phyloP scores from a whole-genome alignment of 1,139 yeast species.

The Candida neerlandica region DNA sequence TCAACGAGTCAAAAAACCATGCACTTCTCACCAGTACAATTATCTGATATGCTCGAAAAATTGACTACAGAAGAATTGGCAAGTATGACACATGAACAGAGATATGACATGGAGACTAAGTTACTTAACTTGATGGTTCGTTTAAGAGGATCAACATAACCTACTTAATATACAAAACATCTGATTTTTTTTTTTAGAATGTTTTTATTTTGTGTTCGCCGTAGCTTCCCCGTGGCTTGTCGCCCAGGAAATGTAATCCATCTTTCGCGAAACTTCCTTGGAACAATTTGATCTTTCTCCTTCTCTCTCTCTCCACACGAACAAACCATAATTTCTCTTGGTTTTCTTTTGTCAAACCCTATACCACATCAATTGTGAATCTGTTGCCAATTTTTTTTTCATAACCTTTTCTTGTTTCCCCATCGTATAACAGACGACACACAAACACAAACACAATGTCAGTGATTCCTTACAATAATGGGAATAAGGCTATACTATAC shows the following conservation, averaged over 20 bases:
- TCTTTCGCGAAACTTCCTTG: conserved; percentile 2
- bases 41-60: conserved; percentile 8
- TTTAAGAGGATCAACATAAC: conserved; percentile 22
- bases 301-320: background rate
- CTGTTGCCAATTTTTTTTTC: background rate
- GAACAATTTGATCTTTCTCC: background rate
- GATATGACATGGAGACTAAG: conserved; percentile 32
- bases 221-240: no score
- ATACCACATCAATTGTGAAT: conserved; percentile 2
- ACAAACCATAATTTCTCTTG: background rate
- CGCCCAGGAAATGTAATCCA: no score
- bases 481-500: conserved; percentile 33
- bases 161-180: background rate
- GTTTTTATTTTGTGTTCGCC: background rate
- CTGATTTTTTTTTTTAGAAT: background rate
- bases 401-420: background rate
- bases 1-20: background rate
- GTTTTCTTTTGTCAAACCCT: no score
- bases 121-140: conserved; percentile 36
- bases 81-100: conserved; percentile 21
- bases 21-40: conserved; percentile 1
- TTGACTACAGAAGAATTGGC: conserved; percentile 21
- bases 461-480: conserved; percentile 39
- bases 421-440: background rate
- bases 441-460: conserved; percentile 27